A percentile compares a stretch with the other conserved stretches of the same genome.
Evolutionary conservation across 352 stramenopile species (phyloP).

Genomic region (Phytopythium ostracodes): DNA sequence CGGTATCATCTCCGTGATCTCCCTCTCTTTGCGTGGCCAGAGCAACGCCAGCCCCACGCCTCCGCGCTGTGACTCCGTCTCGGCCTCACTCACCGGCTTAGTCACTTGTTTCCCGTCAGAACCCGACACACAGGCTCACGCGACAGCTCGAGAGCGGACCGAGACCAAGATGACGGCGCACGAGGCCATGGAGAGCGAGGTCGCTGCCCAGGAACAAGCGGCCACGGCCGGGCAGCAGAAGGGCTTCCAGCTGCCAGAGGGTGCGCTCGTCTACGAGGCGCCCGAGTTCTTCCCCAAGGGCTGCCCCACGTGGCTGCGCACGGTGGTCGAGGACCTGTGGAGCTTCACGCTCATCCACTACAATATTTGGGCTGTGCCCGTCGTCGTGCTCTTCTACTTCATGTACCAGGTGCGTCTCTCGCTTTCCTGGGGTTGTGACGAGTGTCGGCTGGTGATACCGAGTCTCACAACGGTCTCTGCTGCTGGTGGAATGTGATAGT

Average conservation of each 20-base stretch:
- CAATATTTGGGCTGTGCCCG: conserved; percentile 57
- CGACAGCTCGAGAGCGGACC: background rate
- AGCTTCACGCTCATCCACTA: conserved; percentile 73
- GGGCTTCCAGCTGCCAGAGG: conserved; percentile 7
- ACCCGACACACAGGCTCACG: background rate
- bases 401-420: conserved; percentile 33
- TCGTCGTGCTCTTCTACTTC: conserved; percentile 57
- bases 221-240: conserved; percentile 5
- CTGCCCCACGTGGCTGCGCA: conserved; percentile 41
- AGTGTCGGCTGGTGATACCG: background rate
- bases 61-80: background rate
- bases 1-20: background rate
- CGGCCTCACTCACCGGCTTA: background rate
- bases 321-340: conserved; percentile 35
- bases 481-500: conserved; percentile 11
- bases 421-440: background rate
- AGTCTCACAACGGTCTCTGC: background rate
- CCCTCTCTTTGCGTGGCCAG: background rate
- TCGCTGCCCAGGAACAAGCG: conserved; percentile 7
- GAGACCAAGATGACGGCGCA: conserved; percentile 23
- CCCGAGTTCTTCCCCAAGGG: conserved; percentile 38
- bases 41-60: background rate
- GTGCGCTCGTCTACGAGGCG: conserved; percentile 38
- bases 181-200: conserved; percentile 6
- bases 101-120: background rate